phyloP scores from a whole-genome alignment of 345 rosid species.

The Kernera saxatilis region DNA sequence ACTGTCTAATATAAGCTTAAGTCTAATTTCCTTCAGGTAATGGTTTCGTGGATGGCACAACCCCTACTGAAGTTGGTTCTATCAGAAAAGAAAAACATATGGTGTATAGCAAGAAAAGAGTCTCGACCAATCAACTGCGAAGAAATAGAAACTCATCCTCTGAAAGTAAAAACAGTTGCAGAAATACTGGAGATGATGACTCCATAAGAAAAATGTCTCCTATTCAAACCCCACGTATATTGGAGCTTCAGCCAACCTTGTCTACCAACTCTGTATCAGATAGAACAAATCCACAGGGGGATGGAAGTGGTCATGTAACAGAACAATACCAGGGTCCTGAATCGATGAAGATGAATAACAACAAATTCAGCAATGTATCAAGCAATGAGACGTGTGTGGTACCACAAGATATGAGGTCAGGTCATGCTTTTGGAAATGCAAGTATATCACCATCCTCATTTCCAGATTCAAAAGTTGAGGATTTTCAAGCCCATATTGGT shows the following conservation, averaged over 20 bases:
- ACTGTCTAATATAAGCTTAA: background rate
- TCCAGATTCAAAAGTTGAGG: constrained; percentile 29
- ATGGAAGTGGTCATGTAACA: constrained; percentile 21
- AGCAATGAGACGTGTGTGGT: constrained; percentile 10
- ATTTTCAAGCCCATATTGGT: constrained; percentile 19
- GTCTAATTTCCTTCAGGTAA: constrained; percentile 20
- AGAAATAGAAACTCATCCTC: constrained; percentile 34
- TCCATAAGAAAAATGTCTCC: constrained; percentile 17
- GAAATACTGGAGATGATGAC: constrained; percentile 26
- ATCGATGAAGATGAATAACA: constrained; percentile 12
- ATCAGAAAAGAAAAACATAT: constrained; percentile 26
- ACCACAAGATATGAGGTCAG: constrained; percentile 19
- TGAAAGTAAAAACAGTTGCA: constrained; percentile 44
- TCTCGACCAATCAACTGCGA: constrained; percentile 24
- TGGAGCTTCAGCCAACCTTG: constrained; percentile 27
- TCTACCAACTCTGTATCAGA: constrained; percentile 28
- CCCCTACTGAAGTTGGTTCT: constrained; percentile 20
- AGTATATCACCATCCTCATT: constrained; percentile 21
- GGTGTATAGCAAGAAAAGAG: constrained; percentile 51
- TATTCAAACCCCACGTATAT: constrained; percentile 15
- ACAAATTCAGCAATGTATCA: constrained; percentile 12
- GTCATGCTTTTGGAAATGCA: constrained; percentile 21
- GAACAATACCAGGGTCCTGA: constrained; percentile 24
- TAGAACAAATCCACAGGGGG: constrained; percentile 4
- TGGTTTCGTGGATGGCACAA: background rate